A percentile compares a stretch with the other conserved stretches of the same genome.
These are phyloP conservation scores for Penstemon barbatus DNA, from an alignment of 257 asterid genomes.

Conservation along the genomic window DNA sequence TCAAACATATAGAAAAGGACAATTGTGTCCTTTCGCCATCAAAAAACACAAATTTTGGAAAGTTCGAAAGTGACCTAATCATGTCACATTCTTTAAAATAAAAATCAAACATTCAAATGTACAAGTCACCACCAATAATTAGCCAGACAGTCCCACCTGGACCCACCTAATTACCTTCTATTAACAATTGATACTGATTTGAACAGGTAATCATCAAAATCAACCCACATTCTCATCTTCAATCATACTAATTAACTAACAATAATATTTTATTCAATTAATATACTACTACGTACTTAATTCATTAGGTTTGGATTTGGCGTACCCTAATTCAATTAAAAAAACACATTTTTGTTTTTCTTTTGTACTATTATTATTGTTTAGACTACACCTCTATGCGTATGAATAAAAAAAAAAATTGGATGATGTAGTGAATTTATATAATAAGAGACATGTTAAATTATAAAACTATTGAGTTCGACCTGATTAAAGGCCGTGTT, in stretches of 20 bases:
- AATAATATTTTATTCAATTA: slow-evolving; percentile 20
- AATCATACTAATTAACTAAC: slow-evolving; percentile 25
- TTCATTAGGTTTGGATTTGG: no score
- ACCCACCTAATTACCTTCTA: slow-evolving; percentile 34
- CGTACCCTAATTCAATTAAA: no score
- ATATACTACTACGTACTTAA: neutral
- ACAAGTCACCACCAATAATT: slow-evolving; percentile 24
- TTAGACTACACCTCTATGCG: no score
- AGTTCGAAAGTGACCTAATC: slow-evolving; percentile 31
- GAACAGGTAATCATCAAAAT: slow-evolving; percentile 36
- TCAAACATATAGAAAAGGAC: slow-evolving; percentile 26
- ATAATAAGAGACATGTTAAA: no score
- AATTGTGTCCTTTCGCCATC: slow-evolving; percentile 28
- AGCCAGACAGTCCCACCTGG: slow-evolving; percentile 48
- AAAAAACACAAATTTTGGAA: neutral
- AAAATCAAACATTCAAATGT: slow-evolving; percentile 6
- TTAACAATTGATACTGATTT: slow-evolving; percentile 14
- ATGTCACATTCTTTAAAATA: slow-evolving; percentile 28
- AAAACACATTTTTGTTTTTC: no score
- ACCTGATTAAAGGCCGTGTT: no score
- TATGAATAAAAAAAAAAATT: no score
- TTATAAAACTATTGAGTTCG: no score
- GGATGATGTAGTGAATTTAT: no score
- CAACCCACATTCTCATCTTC: slow-evolving; percentile 43
- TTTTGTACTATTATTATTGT: no score